These are phyloP conservation scores for Penicillium sp. DNA, from an alignment of 2,329 filamentous ascomycete genomes.

Conservation along the genomic window DNA sequence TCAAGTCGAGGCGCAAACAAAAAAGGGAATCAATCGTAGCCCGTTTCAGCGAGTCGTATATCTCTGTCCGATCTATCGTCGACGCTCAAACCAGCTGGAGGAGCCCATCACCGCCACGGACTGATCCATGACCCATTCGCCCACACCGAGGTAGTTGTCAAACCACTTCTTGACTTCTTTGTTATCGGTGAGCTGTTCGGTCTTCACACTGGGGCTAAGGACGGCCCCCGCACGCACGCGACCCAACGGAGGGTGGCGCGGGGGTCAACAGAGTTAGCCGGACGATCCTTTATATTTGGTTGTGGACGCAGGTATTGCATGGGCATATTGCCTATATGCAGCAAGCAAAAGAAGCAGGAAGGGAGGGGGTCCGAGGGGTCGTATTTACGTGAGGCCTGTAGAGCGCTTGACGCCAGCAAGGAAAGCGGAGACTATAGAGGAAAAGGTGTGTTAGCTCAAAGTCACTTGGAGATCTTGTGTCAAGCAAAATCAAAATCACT, in stretches of 20 bases:
- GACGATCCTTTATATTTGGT: background rate
- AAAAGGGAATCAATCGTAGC: background rate
- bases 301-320: background rate
- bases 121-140: slow-evolving; percentile 98
- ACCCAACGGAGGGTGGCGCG: slow-evolving; percentile 28
- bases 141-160: slow-evolving; percentile 88
- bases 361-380: slow-evolving; percentile 20
- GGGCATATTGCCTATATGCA: background rate
- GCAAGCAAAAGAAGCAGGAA: background rate
- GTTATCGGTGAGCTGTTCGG: slow-evolving; percentile 79
- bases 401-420: slow-evolving; percentile 96
- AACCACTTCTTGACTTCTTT: slow-evolving; percentile 85
- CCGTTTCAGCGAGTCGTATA: background rate
- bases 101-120: slow-evolving; percentile 88
- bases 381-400: slow-evolving; percentile 91
- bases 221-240: slow-evolving; percentile 33
- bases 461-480: background rate
- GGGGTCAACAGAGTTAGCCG: slow-evolving; percentile 30
- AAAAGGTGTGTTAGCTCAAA: slow-evolving; percentile 6
- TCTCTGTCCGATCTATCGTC: slow-evolving; percentile 56
- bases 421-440: slow-evolving; percentile 77
- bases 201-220: slow-evolving; percentile 71
- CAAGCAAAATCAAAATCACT: slow-evolving; percentile 1
- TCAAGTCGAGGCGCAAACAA: slow-evolving; percentile 6
- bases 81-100: slow-evolving; percentile 88